Evolutionary conservation across 2,329 filamentous ascomycete genomes (phyloP).

Genomic region (Paramyrothecium sp.): DNA sequence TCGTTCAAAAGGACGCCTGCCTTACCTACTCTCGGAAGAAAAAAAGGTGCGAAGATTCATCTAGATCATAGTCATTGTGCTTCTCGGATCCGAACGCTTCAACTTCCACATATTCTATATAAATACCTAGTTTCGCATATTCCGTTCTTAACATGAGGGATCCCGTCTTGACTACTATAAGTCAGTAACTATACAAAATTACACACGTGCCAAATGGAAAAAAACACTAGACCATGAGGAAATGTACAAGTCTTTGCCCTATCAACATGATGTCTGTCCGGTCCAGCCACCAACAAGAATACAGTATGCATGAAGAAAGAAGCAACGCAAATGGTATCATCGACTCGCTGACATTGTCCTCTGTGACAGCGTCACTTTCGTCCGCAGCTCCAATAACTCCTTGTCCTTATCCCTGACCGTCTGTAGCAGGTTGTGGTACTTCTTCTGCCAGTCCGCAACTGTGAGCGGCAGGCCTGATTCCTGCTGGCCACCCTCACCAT

Average conservation of each 20-base stretch:
- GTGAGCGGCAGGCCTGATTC: constrained; percentile 19
- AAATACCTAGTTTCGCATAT: no score
- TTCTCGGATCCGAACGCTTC: no score
- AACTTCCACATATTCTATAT: no score
- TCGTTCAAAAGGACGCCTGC: no score
- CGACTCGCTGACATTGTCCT: constrained; percentile 9
- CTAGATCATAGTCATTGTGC: no score
- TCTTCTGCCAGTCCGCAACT: constrained; percentile 47
- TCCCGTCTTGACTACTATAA: no score
- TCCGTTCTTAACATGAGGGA: no score
- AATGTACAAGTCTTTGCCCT: no score
- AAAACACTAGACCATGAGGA: neutral
- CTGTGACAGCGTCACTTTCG: constrained; percentile 38
- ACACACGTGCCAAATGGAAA: neutral
- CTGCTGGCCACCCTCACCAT: constrained; percentile 6
- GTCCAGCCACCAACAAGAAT: neutral
- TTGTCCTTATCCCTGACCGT: constrained; percentile 59
- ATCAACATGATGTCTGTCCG: no score
- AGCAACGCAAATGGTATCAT: constrained; percentile 7
- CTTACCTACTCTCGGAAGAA: no score
- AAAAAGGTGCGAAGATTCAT: no score
- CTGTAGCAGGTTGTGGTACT: constrained; percentile 57
- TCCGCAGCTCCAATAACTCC: constrained; percentile 43
- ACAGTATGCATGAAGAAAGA: neutral
- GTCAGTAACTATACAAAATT: no score